phyloP scores from a whole-genome alignment of 176 grass and related monocot genomes.

The Musa itinerans region DNA sequence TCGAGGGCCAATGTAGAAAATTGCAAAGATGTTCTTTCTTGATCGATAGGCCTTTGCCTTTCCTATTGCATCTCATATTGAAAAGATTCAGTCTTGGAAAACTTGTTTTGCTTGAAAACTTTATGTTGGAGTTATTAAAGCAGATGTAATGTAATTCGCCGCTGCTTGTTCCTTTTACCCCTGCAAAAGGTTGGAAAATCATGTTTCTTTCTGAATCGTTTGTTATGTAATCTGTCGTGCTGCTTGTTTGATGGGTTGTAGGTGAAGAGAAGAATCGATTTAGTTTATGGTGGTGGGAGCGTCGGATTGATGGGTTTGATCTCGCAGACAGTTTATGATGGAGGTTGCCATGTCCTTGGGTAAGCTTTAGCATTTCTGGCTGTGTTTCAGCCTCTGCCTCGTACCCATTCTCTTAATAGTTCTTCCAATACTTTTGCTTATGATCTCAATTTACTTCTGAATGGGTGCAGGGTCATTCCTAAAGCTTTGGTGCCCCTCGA shows the following conservation, averaged over 20 bases:
- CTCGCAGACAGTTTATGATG: slow-evolving; percentile 73
- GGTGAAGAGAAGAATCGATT: slow-evolving; percentile 65
- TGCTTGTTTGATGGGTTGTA: slow-evolving; percentile 16
- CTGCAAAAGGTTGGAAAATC: background rate
- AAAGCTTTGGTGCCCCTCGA: slow-evolving; percentile 87
- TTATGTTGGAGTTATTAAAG: too few relatives aligned
- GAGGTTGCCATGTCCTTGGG: slow-evolving; percentile 84
- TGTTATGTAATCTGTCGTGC: too few relatives aligned
- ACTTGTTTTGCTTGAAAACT: background rate
- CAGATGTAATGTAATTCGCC: too few relatives aligned
- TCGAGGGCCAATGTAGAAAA: background rate
- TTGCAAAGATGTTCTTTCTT: too few relatives aligned
- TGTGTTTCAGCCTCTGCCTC: background rate
- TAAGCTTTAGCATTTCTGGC: slow-evolving; percentile 1
- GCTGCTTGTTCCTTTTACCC: too few relatives aligned
- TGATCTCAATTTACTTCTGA: slow-evolving; percentile 7
- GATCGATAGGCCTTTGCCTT: too few relatives aligned
- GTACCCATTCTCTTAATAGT: background rate
- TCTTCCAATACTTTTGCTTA: background rate
- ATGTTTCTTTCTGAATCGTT: too few relatives aligned
- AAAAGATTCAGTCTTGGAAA: background rate
- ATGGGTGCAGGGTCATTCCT: slow-evolving; percentile 71
- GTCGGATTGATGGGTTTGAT: slow-evolving; percentile 93
- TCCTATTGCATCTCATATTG: too few relatives aligned
- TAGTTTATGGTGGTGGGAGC: slow-evolving; percentile 95